phyloP scores from a whole-genome alignment of 1,139 yeast species.

The Hemisphaericaspora subhashii region DNA sequence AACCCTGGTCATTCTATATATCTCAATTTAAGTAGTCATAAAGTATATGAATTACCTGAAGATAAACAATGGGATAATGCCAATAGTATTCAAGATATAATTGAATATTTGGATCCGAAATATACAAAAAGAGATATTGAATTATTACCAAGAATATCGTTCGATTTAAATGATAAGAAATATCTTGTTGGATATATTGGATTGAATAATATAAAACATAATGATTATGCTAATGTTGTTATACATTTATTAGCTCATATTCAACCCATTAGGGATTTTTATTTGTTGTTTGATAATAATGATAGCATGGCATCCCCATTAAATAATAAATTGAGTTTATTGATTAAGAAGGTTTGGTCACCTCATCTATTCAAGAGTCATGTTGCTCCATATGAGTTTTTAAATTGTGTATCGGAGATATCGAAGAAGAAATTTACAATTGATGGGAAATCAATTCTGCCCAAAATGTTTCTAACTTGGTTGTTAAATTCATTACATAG shows the following conservation, averaged over 20 bases:
- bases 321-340: slow-evolving; percentile 37
- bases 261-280: slow-evolving; percentile 49
- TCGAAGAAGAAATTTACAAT: slow-evolving; percentile 46
- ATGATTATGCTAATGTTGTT: slow-evolving; percentile 56
- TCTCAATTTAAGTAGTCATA: slow-evolving; percentile 51
- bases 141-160: slow-evolving; percentile 16
- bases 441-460: slow-evolving; percentile 20
- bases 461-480: slow-evolving; percentile 61
- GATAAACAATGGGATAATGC: slow-evolving; percentile 29
- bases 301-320: no score
- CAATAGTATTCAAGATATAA: slow-evolving; percentile 47
- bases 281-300: slow-evolving; percentile 44
- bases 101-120: slow-evolving; percentile 51
- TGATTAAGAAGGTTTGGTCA: slow-evolving; percentile 67
- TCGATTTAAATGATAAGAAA: slow-evolving; percentile 43
- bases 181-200: slow-evolving; percentile 70
- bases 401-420: slow-evolving; percentile 44
- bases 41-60: slow-evolving; percentile 63
- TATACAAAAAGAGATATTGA: slow-evolving; percentile 35
- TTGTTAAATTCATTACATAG: slow-evolving; percentile 49
- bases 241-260: slow-evolving; percentile 60
- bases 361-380: slow-evolving; percentile 56
- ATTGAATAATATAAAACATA: slow-evolving; percentile 50
- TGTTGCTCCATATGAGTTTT: slow-evolving; percentile 66
- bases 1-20: slow-evolving; percentile 63